A percentile compares a stretch with the other conserved stretches of the same genome.
Conservation (phyloP, 2,329 filamentous ascomycete genomes). For the Talaromyces sp. region DNA sequence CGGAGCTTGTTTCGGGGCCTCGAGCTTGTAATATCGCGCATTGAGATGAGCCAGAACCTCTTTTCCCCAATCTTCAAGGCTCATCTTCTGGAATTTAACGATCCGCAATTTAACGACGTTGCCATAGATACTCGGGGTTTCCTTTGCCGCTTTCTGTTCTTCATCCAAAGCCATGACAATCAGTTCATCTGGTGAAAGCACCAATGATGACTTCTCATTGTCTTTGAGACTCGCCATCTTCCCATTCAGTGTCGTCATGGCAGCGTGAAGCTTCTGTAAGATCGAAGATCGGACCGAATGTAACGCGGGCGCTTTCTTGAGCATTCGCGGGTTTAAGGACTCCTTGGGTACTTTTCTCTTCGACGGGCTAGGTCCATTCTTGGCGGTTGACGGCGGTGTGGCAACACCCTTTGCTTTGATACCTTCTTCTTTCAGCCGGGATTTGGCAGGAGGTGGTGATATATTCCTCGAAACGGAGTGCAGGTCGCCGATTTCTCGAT, state of each 20-base stretch:
- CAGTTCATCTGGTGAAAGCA: slow-evolving; percentile 40
- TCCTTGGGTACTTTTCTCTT: slow-evolving; percentile 34
- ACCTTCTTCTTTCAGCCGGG: slow-evolving; percentile 4
- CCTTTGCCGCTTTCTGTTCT: slow-evolving; percentile 68
- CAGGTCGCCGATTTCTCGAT: slow-evolving; percentile 14
- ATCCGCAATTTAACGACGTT: slow-evolving; percentile 83
- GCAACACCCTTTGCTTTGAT: not conserved
- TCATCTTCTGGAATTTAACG: slow-evolving; percentile 70
- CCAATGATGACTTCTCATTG: slow-evolving; percentile 25
- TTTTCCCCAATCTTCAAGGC: slow-evolving; percentile 63
- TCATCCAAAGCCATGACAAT: slow-evolving; percentile 50
- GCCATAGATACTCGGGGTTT: slow-evolving; percentile 66
- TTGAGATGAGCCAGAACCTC: slow-evolving; percentile 48
- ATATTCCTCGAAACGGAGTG: slow-evolving; percentile 20
- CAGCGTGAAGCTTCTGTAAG: slow-evolving; percentile 39
- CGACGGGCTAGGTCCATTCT: slow-evolving; percentile 12
- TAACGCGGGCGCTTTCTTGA: slow-evolving; percentile 38
- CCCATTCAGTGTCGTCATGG: slow-evolving; percentile 39
- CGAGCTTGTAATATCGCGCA: slow-evolving; percentile 30
- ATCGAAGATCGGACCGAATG: slow-evolving; percentile 38
- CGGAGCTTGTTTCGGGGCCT: slow-evolving; percentile 15
- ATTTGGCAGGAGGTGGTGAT: slow-evolving; percentile 23
- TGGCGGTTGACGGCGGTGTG: not conserved
- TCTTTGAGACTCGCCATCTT: slow-evolving; percentile 24
- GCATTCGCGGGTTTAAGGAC: slow-evolving; percentile 41